These are phyloP conservation scores for Ophiocordyceps australis DNA, from an alignment of 2,329 filamentous ascomycete species.

Conservation along the genomic window DNA sequence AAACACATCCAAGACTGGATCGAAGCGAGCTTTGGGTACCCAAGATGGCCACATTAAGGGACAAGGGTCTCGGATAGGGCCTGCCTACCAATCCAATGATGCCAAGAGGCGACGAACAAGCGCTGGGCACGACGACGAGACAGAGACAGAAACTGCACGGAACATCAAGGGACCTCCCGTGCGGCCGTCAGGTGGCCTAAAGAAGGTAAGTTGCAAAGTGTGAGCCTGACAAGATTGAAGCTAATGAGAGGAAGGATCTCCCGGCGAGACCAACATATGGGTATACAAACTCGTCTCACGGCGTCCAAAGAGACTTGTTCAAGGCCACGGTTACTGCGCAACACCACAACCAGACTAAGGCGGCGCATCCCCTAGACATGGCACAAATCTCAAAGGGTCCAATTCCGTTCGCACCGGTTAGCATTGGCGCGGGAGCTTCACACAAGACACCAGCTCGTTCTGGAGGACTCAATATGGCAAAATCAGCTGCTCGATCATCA, in stretches of 20 bases:
- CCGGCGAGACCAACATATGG: conserved; percentile 43
- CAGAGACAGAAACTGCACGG: conserved; percentile 35
- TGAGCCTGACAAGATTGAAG: too few species aligned
- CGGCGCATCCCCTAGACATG: conserved; percentile 60
- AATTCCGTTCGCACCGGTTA: conserved; percentile 69
- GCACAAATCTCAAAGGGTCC: conserved; percentile 75
- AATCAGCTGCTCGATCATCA: conserved; percentile 48
- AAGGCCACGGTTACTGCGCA: conserved; percentile 49
- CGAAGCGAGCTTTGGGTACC: conserved; percentile 57
- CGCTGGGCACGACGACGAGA: conserved; percentile 49
- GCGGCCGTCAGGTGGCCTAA: conserved; percentile 52
- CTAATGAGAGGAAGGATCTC: conserved; percentile 43
- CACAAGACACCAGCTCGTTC: conserved; percentile 55
- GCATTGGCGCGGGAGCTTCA: conserved; percentile 32
- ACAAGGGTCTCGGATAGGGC: conserved; percentile 26
- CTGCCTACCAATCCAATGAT: conserved; percentile 51
- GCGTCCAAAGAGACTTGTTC: conserved; percentile 38
- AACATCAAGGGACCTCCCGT: conserved; percentile 68
- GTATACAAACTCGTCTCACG: conserved; percentile 39
- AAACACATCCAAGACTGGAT: conserved; percentile 36
- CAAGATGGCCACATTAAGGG: conserved; percentile 30
- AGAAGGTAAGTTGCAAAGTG: conserved; percentile 37
- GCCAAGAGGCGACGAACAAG: conserved; percentile 66
- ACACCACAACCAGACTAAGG: conserved; percentile 44
- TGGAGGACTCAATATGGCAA: conserved; percentile 24